Evolutionary conservation across 139 green algal species (phyloP), one percentile per base, ranked within the genome.

Genomic region (Nannochloris sp.): DNA sequence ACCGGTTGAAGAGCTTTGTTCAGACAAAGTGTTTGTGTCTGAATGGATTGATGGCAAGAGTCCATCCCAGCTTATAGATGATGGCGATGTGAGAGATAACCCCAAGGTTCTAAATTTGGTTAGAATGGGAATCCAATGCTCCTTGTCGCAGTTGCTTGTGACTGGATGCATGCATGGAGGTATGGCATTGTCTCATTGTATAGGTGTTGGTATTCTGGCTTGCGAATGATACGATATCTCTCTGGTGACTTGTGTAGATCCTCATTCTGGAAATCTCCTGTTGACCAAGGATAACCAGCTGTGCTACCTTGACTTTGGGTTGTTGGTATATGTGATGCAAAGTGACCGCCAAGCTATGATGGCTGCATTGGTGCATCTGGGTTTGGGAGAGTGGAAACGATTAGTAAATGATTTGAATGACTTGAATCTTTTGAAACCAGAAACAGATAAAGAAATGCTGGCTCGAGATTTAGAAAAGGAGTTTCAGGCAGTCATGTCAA

Each of bases 31-130:
- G 55, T 76, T 98, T 36, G 84, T 79, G 9, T 95, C 95, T 82
- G 86, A 96, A 72, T 98, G 91, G 91, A 90, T 97, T 36, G 89
- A 97, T 31, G 92, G 93, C 9, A 74, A 89, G 17, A 97, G 63
- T 29, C 70, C 70, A 46, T 44, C 57, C n/a, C 63, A 72, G 57
- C 57, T 76, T 14, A 49, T 76, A 6, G n/a, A 61, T 16, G 8
- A 45, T n/a, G 16, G n/a, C 13, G 56, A 45, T 61, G n/a, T 29
- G 16, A 49, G 30, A n/a, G 58, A 16, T 25, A 62, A 44, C 12
- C 80, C 88, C 62, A 62, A 53, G 14, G 79, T 98, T 25, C 67
- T 94, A 0, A 83, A 89, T 63, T 88, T 98, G 68, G 90, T 97
- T 36, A 82, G 95, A 59, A 83, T 95, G 43, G 92, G 92, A 60